Percentiles rank a stretch among this genome's conserved stretches.
phyloP scores from a whole-genome alignment of 2,329 filamentous ascomycete species.

The Thyridium curvatum region DNA sequence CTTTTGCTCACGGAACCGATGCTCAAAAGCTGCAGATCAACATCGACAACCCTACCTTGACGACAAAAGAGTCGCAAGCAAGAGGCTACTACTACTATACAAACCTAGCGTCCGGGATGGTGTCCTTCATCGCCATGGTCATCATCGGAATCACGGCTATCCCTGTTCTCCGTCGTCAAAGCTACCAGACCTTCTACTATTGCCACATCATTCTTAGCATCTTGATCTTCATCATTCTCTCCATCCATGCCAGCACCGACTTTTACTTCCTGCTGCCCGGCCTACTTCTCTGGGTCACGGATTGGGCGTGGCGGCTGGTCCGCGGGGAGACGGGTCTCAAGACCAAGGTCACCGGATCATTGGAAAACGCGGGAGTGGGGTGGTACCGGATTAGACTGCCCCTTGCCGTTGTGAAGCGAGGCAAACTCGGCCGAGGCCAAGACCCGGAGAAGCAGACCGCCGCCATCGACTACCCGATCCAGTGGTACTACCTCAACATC shows the following conservation, averaged over 20 bases:
- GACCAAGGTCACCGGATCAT: not conserved
- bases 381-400: too few relatives aligned
- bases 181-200: constrained; percentile 11
- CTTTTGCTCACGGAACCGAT: not conserved
- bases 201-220: constrained; percentile 5
- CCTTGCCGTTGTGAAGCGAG: too few relatives aligned
- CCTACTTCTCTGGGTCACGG: constrained; percentile 4
- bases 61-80: constrained; percentile 3
- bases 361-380: constrained; percentile 1
- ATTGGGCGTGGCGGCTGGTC: constrained; percentile 7
- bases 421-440: not conserved
- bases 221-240: constrained; percentile 3
- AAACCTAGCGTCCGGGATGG: constrained; percentile 6
- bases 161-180: constrained; percentile 6
- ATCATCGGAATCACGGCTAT: constrained; percentile 7
- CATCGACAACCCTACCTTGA: constrained; percentile 8
- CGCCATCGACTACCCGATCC: not conserved
- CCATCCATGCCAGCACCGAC: constrained; percentile 10
- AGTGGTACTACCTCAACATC: constrained; percentile 7
- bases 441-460: not conserved
- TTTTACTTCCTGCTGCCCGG: constrained; percentile 11
- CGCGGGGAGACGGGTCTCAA: constrained; percentile 3
- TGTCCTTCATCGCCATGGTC: constrained; percentile 1
- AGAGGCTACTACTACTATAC: constrained; percentile 3
- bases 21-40: constrained; percentile 6